Percentiles rank a stretch among this genome's conserved stretches.
Evolutionary conservation across 164 flowering plant genomes (phyloP).

Genomic region (Magnolia changhungtana): DNA sequence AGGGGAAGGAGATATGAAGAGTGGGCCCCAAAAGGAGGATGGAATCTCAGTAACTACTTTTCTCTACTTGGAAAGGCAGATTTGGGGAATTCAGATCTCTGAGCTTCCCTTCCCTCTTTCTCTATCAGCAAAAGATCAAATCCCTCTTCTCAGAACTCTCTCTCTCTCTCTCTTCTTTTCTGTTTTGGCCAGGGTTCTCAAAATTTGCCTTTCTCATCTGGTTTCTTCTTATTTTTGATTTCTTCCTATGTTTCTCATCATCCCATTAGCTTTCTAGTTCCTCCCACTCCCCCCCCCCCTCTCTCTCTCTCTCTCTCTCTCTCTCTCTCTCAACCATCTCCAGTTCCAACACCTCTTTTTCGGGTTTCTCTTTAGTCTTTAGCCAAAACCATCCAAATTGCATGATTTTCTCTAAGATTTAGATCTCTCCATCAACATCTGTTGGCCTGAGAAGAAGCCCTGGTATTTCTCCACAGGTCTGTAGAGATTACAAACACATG

Average conservation of each 20-base stretch:
- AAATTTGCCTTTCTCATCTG: not conserved
- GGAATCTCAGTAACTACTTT: slow-evolving; percentile 18
- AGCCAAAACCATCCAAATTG: not conserved
- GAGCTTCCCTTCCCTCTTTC: not conserved
- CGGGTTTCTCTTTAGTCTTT: too few relatives aligned
- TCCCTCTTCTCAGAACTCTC: not conserved
- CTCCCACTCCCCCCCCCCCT: too few relatives aligned
- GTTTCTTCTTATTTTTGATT: not conserved
- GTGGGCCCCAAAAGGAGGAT: too few relatives aligned
- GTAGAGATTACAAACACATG: not conserved
- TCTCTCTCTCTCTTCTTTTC: not conserved
- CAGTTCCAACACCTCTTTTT: too few relatives aligned
- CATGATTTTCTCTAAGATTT: slow-evolving; percentile 1
- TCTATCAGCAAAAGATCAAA: not conserved
- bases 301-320: too few relatives aligned
- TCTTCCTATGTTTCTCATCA: too few relatives aligned
- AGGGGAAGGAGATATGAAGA: too few relatives aligned
- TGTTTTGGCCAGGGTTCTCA: not conserved
- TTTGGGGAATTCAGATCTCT: not conserved
- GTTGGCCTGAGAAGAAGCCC: not conserved
- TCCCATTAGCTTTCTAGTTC: too few relatives aligned
- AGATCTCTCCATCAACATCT: not conserved
- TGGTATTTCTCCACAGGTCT: not conserved
- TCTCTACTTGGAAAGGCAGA: too few relatives aligned
- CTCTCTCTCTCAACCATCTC: too few relatives aligned